Evolutionary conservation across 441 rosid genomes (phyloP), one percentile per base, ranked within the genome.

Genomic region (Codiaeum variegatum): DNA sequence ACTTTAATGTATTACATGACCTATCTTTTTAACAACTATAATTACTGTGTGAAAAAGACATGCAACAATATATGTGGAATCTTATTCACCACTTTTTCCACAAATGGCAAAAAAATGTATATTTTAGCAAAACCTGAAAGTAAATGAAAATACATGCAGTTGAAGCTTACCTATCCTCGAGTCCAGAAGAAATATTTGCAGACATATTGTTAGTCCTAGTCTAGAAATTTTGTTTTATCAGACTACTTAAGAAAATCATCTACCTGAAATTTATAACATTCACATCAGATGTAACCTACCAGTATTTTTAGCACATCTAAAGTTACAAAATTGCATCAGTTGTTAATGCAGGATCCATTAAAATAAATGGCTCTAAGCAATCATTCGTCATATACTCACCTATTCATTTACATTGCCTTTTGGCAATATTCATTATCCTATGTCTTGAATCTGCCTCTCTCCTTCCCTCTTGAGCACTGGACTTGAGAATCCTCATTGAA

Each of bases 391-490:
- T 42, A 15, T 42, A 15, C 76, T 72, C 58, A 42, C 74, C 31
- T 80, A 78, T 72, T 40, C 85, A 32, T 81, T 77, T 71, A 42
- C 31, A 60, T 67, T 75, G 61, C 46, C 46, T 76, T 46, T 67
- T 54, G 56, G 13, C 80, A 66, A 46, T 62, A 63, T 73, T 86
- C 70, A 80, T 47, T 76, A 21, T 78, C 67, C 62, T 73, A 75
- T 52, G 74, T 56, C 74, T 62, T 74, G 26, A 71, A 61, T 58
- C 40, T 71, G 47, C 77, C 75, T 59, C 59, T 76, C 59, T 84
- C 86, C 73, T 79, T 87, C 86, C 80, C 16, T 71, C 82, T 73
- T 72, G 82, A 84, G 78, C 85, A 81, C 64, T 69, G 74, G 69
- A 71, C 80, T 76, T 66, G 82, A 62, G 88, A 46, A 34, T 77